phyloP scores from a whole-genome alignment of 2,329 filamentous ascomycete species.

The Endocalyx cinctus region DNA sequence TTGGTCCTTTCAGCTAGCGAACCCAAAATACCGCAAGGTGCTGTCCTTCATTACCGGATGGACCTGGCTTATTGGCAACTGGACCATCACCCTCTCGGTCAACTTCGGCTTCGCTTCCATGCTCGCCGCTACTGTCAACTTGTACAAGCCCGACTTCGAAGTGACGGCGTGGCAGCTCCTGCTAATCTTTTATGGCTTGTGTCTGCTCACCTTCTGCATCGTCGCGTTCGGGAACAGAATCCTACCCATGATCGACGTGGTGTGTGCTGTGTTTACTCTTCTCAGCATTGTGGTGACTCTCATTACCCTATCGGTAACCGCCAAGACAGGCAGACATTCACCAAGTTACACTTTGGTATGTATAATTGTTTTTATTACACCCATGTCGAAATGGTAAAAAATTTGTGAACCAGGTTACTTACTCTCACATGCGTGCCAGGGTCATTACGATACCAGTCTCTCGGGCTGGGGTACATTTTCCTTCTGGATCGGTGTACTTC shows the following conservation, averaged over 20 bases:
- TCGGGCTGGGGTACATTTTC: constrained; percentile 56
- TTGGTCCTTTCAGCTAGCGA: constrained; percentile 47
- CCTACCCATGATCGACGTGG: constrained; percentile 54
- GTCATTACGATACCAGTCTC: constrained; percentile 50
- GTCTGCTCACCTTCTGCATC: constrained; percentile 48
- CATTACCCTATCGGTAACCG: constrained; percentile 51
- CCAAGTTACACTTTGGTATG: constrained; percentile 42
- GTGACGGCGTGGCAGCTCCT: constrained; percentile 54
- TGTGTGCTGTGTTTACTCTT: constrained; percentile 51
- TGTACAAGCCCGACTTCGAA: constrained; percentile 50
- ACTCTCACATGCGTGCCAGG: constrained; percentile 23
- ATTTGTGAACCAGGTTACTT: not conserved
- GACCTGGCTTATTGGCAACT: constrained; percentile 49
- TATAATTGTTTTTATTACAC: not conserved
- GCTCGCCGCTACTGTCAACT: constrained; percentile 44
- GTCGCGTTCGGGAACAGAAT: constrained; percentile 54
- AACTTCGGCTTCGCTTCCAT: constrained; percentile 53
- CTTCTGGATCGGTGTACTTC: constrained; percentile 59
- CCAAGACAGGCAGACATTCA: constrained; percentile 48
- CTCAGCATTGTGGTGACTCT: constrained; percentile 52
- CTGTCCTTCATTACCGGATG: constrained; percentile 50
- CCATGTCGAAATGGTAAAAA: not conserved
- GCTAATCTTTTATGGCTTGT: constrained; percentile 58
- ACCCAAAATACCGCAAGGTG: constrained; percentile 34
- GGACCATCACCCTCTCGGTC: constrained; percentile 48